phyloP scores from a whole-genome alignment of 139 green algal species.

The Zygnema circumcarinatum region DNA sequence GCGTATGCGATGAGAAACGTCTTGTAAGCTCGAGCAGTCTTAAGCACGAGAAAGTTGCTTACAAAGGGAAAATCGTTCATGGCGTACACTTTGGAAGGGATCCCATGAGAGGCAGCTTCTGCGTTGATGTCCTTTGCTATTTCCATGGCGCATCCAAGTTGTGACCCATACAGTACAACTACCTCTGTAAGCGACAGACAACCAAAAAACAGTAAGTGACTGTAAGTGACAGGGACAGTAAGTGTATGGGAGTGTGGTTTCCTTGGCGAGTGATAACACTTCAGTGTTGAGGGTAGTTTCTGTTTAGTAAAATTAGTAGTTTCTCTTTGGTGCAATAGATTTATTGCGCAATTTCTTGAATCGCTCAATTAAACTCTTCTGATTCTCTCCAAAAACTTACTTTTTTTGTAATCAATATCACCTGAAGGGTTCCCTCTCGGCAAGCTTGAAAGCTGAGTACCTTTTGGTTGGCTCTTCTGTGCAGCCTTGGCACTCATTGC shows the following conservation, averaged over 20 bases:
- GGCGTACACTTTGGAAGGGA: slow-evolving; percentile 36
- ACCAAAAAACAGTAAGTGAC: slow-evolving; percentile 2
- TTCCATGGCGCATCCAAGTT: slow-evolving; percentile 89
- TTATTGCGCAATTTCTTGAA: too few species aligned
- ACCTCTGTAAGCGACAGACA: slow-evolving; percentile 15
- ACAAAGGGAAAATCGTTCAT: slow-evolving; percentile 52
- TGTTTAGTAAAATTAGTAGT: too few species aligned
- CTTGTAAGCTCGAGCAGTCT: too few species aligned
- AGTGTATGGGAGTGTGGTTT: background rate
- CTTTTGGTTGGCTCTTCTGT: background rate
- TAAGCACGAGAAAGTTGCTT: slow-evolving; percentile 45
- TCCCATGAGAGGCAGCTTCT: slow-evolving; percentile 64
- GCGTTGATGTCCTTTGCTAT: slow-evolving; percentile 87
- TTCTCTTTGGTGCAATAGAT: too few species aligned
- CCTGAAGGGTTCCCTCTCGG: too few species aligned
- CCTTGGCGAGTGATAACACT: background rate
- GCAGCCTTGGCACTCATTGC: slow-evolving; percentile 31
- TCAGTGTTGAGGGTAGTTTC: too few species aligned
- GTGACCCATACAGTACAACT: slow-evolving; percentile 84
- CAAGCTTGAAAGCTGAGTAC: too few species aligned
- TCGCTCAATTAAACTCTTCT: too few species aligned
- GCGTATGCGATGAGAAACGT: too few species aligned
- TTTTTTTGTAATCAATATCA: too few species aligned
- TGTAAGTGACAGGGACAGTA: background rate
- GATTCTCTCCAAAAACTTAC: too few species aligned